A percentile compares a stretch with the other conserved stretches of the same genome.
phyloP scores from a whole-genome alignment of 371 early-diverging fungal species.

The Mucor racemosus region DNA sequence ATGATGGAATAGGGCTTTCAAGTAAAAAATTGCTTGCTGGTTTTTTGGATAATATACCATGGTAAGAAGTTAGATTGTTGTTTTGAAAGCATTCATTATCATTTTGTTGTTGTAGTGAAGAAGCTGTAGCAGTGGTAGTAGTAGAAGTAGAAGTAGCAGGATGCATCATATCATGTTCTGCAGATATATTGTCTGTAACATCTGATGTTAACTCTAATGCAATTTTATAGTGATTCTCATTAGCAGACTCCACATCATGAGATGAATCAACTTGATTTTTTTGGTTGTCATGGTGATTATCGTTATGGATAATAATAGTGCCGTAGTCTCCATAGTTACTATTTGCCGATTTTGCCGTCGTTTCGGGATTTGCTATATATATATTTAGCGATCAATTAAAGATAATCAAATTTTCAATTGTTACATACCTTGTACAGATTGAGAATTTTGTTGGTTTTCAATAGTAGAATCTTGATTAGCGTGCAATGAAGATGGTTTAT shows the following conservation, averaged over 20 bases:
- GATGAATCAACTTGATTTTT: not conserved
- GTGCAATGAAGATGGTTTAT: not conserved
- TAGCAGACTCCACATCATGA: not conserved
- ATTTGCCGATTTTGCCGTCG: conserved; percentile 3
- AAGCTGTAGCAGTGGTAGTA: not conserved
- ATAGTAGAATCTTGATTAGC: not conserved
- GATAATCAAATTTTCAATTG: not conserved
- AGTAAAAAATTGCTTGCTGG: not conserved
- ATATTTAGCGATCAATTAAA: not conserved
- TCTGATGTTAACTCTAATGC: not conserved
- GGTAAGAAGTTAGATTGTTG: not conserved
- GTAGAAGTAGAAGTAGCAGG: not conserved
- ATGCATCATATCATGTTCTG: not conserved
- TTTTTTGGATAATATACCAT: not conserved
- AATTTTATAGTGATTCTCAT: not conserved
- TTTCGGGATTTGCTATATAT: conserved; percentile 1
- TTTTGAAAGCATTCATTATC: not conserved
- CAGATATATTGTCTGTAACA: not conserved
- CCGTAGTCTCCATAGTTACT: not conserved
- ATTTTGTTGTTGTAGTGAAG: not conserved
- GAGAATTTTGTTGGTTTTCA: not conserved
- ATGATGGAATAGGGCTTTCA: not conserved
- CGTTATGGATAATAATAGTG: conserved; percentile 6
- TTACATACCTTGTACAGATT: not conserved
- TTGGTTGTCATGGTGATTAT: not conserved